These are phyloP conservation scores for Papiliotrema laurentii DNA, from an alignment of 1,284 basidiomycete genomes.

Conservation along the genomic window DNA sequence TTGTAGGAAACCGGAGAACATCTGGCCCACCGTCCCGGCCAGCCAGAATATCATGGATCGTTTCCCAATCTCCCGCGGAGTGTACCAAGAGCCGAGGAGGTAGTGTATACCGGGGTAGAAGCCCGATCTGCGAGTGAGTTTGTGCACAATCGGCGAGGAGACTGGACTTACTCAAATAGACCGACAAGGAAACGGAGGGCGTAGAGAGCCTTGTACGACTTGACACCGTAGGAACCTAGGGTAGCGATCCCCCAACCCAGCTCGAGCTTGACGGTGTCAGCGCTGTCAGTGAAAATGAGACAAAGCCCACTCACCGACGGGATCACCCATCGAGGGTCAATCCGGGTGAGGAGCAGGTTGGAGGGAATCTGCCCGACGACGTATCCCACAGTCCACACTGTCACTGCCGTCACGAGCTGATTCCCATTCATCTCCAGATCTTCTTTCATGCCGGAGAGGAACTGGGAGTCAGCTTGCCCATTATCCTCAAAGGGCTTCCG, in stretches of 20 bases:
- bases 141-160: constrained; percentile 10
- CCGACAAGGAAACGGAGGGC: constrained; percentile 33
- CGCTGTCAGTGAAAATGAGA: neutral
- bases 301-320: constrained; percentile 12
- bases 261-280: constrained; percentile 24
- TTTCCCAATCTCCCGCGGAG: constrained; percentile 36
- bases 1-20: constrained; percentile 41
- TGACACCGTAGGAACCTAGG: constrained; percentile 28
- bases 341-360: constrained; percentile 35
- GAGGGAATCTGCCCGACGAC: constrained; percentile 38
- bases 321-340: constrained; percentile 37
- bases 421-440: constrained; percentile 66
- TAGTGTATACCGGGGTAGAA: constrained; percentile 39
- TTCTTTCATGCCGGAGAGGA: constrained; percentile 72
- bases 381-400: constrained; percentile 41
- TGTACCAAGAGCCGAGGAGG: constrained; percentile 38
- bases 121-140: constrained; percentile 21
- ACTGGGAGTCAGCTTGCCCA: constrained; percentile 16
- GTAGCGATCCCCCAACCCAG: constrained; percentile 38
- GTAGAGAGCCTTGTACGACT: constrained; percentile 21
- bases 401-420: constrained; percentile 47
- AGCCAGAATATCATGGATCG: constrained; percentile 39
- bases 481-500: constrained; percentile 51
- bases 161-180: constrained; percentile 23
- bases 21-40: constrained; percentile 27